Base-by-base conservation (phyloP, 371 early-diverging fungal species). In the Rhizopus stolonifer region DNA sequence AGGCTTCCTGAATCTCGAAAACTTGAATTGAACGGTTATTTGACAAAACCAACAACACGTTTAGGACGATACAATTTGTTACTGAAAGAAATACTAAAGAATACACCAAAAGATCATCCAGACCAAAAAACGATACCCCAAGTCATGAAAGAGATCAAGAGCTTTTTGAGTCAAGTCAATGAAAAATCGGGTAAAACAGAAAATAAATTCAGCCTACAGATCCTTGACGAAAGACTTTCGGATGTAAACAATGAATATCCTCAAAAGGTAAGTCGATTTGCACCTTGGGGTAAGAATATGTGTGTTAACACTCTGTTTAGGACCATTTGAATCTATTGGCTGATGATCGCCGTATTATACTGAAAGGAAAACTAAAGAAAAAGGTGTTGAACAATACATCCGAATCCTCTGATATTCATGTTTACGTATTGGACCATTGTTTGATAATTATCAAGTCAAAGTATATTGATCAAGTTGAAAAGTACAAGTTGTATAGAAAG, bases 51-150 rank as follows among this genome's bases (percentile, higher is more conserved):
- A 5, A 90, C 92, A 0, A 88, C 92, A 2, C 86, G 94, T 13
- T 64, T 95, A 56, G 94, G 89, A 5, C 78, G 94, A 42, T 94
- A 92, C 58, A 88, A 88, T 8, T 73, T 95, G 46, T 64, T 95
- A 13, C 77, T 95, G 15, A 82, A 85, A 52, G 88, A 86, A 14
- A 84, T 92, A 31, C 67, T 90, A 19, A 86, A 93, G 60, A 74
- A 84, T 58, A 86, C 91, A 23, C 86, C 91, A 3, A 74, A 79
- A 23, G 83, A 79, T 40, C 86, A 91, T 56, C 88, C 91, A 0
- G 96, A 96, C 58, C 72, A 72, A 43, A 76, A 65, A 25, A 70
- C 65, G 54, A 77, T 79, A 43, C 80, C 85, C 8, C 65, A 84
- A 50, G 90, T 83, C 9, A 72, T 90, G 40, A 74, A 64, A n/a